Percentiles rank a stretch among this genome's conserved stretches.
Conservation (phyloP, 495 filamentous ascomycete species). For the Friedmanniomyces endolithicus region DNA sequence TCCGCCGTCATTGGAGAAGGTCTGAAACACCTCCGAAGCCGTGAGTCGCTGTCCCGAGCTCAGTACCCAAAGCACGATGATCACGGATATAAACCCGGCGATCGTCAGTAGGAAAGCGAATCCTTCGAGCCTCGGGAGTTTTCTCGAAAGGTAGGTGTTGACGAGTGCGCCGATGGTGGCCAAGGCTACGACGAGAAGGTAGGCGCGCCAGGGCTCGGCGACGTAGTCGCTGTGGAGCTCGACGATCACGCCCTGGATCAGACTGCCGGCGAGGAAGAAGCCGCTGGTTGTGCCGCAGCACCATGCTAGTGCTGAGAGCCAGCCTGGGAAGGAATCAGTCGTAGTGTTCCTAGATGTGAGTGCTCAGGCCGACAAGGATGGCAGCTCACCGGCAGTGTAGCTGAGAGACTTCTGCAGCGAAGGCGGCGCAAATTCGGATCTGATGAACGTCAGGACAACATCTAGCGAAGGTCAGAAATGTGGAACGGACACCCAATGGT, state of each 20-base stretch:
- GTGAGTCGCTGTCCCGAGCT: not conserved
- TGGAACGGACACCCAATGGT: constrained; percentile 33
- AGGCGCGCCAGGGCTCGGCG: constrained; percentile 33
- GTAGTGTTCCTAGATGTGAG: not conserved
- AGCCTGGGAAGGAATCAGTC: not conserved
- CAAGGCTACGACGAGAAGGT: constrained; percentile 28
- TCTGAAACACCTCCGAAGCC: constrained; percentile 2
- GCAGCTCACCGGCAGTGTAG: constrained; percentile 31
- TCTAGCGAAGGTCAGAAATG: not conserved
- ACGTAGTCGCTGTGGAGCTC: constrained; percentile 31
- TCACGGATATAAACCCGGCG: not conserved
- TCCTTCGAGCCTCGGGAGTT: constrained; percentile 21
- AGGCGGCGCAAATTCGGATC: constrained; percentile 35
- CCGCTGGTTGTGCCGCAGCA: constrained; percentile 24
- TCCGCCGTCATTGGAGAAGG: not conserved
- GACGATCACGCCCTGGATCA: constrained; percentile 35
- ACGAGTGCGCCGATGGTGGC: constrained; percentile 23
- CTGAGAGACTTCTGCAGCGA: constrained; percentile 34
- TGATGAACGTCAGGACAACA: not conserved
- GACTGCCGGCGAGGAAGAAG: constrained; percentile 10
- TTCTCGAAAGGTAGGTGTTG: constrained; percentile 18
- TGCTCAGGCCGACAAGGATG: not conserved
- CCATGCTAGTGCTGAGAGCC: constrained; percentile 11
- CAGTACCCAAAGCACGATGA: constrained; percentile 5
- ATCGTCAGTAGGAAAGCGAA: constrained; percentile 21